Evolutionary conservation across 2,329 filamentous ascomycete species (phyloP), one percentile per base, ranked within the genome.

Genomic region (Fusarium acutatum): DNA sequence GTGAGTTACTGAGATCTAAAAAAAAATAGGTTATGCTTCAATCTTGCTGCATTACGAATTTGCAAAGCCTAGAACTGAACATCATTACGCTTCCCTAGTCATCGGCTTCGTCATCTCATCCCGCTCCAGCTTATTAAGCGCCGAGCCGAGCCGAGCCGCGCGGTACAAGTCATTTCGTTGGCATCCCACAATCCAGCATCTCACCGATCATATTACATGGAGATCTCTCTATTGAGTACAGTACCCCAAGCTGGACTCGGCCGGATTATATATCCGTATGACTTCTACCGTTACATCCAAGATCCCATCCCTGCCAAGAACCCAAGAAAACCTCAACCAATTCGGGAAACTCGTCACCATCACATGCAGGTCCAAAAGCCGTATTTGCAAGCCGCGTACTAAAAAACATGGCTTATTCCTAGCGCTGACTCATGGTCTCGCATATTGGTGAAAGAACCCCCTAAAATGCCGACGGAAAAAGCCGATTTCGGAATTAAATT

Each of bases 401-500:
- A 58, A 28, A 24, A 32, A 18, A 0, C 12, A 35, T n/a, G 40
- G 54, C 54, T 26, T 47, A 2, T 18, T 5, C 7, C 5, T 47
- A 35, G 40, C 14, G 14, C 52, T 35, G 34, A 30, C 43, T 69
- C 49, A 64, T n/a, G 38, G 4, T 41, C n/a, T 62, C 54, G 63
- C 47, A 10, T 18, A 30, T 41, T 52, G 15, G 17, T 11, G 26
- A 1, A 14, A 10, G 11, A 15, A 24, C 11, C 30, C 20, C 17
- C 30, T 20, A 41, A 69, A 43, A 66, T 70, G 54, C 67, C 67
- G 68, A 53, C 20, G 3, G 1, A 38, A 37, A 50, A 49, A 52
- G 56, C 67, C 69, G 69, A 63, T 62, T 44, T 71, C 69, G 69
- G 69, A 35, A 34, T 26, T 30, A 20, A n/a, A 12, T 32, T 71